A percentile compares a stretch with the other conserved stretches of the same genome.
phyloP scores from a whole-genome alignment of 208 protist genomes.

The Leishmania braziliensis region DNA sequence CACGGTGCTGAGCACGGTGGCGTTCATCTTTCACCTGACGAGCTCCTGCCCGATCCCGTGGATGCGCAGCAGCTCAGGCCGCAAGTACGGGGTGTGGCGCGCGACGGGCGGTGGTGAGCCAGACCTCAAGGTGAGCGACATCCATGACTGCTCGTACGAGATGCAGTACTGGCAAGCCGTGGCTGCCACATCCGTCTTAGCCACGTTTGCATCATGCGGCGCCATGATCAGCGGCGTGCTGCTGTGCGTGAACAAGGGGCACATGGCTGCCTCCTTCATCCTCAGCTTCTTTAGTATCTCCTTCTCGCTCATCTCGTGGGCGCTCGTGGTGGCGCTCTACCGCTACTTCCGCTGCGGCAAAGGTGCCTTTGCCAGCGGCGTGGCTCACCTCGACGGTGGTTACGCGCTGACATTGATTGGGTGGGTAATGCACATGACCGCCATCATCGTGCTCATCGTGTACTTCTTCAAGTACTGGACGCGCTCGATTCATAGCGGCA shows the following conservation, averaged over 20 bases:
- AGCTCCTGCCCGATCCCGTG: constrained; percentile 50
- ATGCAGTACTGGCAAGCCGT: constrained; percentile 55
- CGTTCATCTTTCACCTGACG: constrained; percentile 46
- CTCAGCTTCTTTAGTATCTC: constrained; percentile 46
- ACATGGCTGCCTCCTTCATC: constrained; percentile 44
- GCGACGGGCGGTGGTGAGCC: constrained; percentile 41
- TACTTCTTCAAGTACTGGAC: constrained; percentile 49
- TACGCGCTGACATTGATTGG: constrained; percentile 48
- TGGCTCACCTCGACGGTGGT: constrained; percentile 49
- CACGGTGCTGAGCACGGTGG: constrained; percentile 31
- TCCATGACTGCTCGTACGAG: constrained; percentile 51
- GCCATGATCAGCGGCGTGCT: constrained; percentile 37
- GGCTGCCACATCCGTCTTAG: constrained; percentile 43
- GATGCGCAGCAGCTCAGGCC: constrained; percentile 33
- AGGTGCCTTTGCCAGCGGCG: constrained; percentile 32
- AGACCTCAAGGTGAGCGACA: constrained; percentile 29
- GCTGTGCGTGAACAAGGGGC: constrained; percentile 36
- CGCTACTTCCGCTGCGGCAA: constrained; percentile 49
- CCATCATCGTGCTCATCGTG: constrained; percentile 32
- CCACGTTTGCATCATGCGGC: constrained; percentile 32
- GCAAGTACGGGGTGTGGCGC: constrained; percentile 46
- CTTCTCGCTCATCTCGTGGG: constrained; percentile 49
- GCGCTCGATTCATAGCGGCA: constrained; percentile 40
- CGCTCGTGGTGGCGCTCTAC: constrained; percentile 38
- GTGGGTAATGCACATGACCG: constrained; percentile 32